These are phyloP conservation scores for Eucalyptus viminalis DNA, from an alignment of 345 rosid species.

Conservation along the genomic window DNA sequence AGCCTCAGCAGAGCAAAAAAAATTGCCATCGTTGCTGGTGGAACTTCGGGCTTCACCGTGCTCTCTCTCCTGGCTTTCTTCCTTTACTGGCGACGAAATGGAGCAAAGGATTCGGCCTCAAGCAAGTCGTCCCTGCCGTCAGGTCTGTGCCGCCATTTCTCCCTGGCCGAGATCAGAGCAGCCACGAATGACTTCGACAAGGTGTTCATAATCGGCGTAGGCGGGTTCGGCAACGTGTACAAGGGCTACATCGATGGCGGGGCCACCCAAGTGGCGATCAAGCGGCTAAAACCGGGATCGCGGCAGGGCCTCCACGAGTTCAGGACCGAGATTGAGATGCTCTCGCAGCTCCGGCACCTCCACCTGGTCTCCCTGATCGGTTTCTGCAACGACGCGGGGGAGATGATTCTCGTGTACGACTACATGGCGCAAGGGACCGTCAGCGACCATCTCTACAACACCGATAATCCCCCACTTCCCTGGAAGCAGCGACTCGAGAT, in stretches of 20 bases:
- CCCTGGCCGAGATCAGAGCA: not conserved
- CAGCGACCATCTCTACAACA: slow-evolving; percentile 11
- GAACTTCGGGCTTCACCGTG: too few relatives aligned
- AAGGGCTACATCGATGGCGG: slow-evolving; percentile 9
- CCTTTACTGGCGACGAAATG: too few relatives aligned
- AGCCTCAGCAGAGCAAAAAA: too few relatives aligned
- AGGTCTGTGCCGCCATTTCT: not conserved
- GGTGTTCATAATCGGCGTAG: slow-evolving; percentile 7
- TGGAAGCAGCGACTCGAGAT: slow-evolving; percentile 33
- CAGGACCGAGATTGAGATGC: slow-evolving; percentile 23
- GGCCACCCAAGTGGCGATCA: slow-evolving; percentile 19
- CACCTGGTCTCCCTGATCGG: slow-evolving; percentile 33
- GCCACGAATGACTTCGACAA: not conserved
- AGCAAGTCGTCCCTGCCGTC: not conserved
- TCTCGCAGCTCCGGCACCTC: slow-evolving; percentile 18
- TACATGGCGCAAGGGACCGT: slow-evolving; percentile 19
- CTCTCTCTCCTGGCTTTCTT: too few relatives aligned
- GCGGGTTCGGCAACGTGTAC: slow-evolving; percentile 34
- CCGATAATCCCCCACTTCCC: slow-evolving; percentile 3
- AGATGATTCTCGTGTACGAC: slow-evolving; percentile 37
- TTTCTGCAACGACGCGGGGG: slow-evolving; percentile 21
- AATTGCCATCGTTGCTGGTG: too few relatives aligned
- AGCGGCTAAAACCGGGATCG: slow-evolving; percentile 17
- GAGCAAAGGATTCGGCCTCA: too few relatives aligned
- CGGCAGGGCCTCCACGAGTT: slow-evolving; percentile 29